A percentile compares a stretch with the other conserved stretches of the same genome.
phyloP scores from a whole-genome alignment of 75 land plant genomes.

The Adiantum capillusveneris region DNA sequence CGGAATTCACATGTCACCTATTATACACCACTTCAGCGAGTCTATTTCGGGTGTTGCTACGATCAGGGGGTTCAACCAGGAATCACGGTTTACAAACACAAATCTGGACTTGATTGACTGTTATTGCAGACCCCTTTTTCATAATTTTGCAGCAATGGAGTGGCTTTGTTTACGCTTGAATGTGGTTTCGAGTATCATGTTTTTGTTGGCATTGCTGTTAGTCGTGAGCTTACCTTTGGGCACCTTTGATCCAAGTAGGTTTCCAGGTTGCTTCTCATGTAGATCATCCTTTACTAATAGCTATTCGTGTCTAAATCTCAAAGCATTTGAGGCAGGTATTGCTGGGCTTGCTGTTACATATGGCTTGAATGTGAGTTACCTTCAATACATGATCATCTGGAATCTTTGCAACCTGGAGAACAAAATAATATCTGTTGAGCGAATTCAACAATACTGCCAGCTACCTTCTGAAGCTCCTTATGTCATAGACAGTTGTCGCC shows the following conservation, averaged over 20 bases:
- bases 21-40: slow-evolving; percentile 73
- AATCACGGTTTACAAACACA: slow-evolving; percentile 39
- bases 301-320: too few species aligned
- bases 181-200: slow-evolving; percentile 50
- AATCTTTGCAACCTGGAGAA: slow-evolving; percentile 4
- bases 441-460: neutral
- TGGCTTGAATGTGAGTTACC: too few species aligned
- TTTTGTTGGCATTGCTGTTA: slow-evolving; percentile 32
- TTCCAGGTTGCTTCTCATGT: too few species aligned
- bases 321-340: too few species aligned
- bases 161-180: slow-evolving; percentile 55
- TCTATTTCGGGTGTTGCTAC: slow-evolving; percentile 56
- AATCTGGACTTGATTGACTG: slow-evolving; percentile 43
- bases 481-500: neutral
- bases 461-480: neutral
- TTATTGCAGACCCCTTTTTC: slow-evolving; percentile 43
- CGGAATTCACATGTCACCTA: slow-evolving; percentile 52
- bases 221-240: slow-evolving; percentile 43
- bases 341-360: too few species aligned
- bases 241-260: slow-evolving; percentile 62
- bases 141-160: too few species aligned
- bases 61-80: slow-evolving; percentile 65
- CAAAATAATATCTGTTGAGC: slow-evolving; percentile 6
- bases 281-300: too few species aligned
- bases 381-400: too few species aligned